A percentile compares a stretch with the other conserved stretches of the same genome.
Evolutionary conservation across 2,329 filamentous ascomycete genomes (phyloP).

Genomic region (Cladophialophora chaetospira): DNA sequence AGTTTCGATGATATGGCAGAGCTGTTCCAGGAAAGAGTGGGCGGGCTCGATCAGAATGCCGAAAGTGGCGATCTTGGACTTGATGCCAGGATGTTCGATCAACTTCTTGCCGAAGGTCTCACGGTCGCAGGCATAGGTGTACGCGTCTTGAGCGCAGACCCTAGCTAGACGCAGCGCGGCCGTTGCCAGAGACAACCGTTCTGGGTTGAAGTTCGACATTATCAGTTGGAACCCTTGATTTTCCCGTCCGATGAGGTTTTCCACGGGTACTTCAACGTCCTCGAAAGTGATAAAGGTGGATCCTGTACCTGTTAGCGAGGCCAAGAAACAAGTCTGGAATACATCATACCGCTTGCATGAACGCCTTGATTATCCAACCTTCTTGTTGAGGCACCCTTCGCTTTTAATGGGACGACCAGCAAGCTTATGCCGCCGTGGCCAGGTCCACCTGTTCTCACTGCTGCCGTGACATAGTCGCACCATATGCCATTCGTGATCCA

Average conservation of each 20-base stretch:
- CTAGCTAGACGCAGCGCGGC: slow-evolving; percentile 63
- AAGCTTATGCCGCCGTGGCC: slow-evolving; percentile 68
- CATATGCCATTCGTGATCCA: slow-evolving; percentile 78
- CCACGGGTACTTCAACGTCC: slow-evolving; percentile 71
- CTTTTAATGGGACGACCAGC: slow-evolving; percentile 68
- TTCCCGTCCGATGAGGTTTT: slow-evolving; percentile 70
- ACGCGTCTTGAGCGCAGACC: slow-evolving; percentile 62
- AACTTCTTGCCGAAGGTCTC: slow-evolving; percentile 70
- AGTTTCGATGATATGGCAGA: slow-evolving; percentile 53
- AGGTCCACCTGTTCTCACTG: slow-evolving; percentile 71
- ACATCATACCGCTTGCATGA: slow-evolving; percentile 59
- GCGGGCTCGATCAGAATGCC: slow-evolving; percentile 69
- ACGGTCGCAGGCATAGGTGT: slow-evolving; percentile 66
- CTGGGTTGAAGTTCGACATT: slow-evolving; percentile 81
- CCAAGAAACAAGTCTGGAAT: background rate
- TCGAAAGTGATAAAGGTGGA: slow-evolving; percentile 77
- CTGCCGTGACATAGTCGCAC: slow-evolving; percentile 68
- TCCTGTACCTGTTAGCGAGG: slow-evolving; percentile 48
- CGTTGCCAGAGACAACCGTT: slow-evolving; percentile 68
- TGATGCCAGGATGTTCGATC: slow-evolving; percentile 73
- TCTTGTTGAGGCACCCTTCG: slow-evolving; percentile 68
- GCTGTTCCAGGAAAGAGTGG: slow-evolving; percentile 64
- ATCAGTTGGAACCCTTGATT: slow-evolving; percentile 72
- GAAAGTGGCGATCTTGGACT: slow-evolving; percentile 69
- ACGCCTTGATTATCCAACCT: slow-evolving; percentile 69